phyloP scores from a whole-genome alignment of 2,329 filamentous ascomycete species.

The Colletotrichum spinosum region DNA sequence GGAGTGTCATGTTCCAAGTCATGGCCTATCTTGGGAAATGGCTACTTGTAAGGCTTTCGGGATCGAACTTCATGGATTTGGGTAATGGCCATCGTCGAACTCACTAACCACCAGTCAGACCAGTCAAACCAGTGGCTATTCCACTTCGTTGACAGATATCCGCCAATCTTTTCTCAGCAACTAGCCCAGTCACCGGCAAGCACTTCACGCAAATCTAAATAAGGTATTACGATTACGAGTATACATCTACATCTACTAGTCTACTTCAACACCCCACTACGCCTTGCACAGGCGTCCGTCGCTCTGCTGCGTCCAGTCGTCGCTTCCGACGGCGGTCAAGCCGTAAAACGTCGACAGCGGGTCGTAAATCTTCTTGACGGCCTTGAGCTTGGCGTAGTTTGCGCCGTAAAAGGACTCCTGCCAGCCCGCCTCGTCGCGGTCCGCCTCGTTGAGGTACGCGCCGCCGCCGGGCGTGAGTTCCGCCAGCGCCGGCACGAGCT shows the following conservation, averaged over 20 bases:
- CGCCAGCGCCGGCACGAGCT: conserved; percentile 21
- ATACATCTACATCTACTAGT: background rate
- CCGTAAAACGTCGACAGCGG: conserved; percentile 60
- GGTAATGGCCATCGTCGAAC: no score
- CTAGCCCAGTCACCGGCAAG: background rate
- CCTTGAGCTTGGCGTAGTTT: conserved; percentile 55
- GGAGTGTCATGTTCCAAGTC: no score
- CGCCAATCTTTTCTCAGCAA: no score
- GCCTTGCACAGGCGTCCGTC: conserved; percentile 38
- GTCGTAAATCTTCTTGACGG: conserved; percentile 63
- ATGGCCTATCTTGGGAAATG: no score
- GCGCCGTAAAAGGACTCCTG: conserved; percentile 58
- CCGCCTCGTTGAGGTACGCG: conserved; percentile 63
- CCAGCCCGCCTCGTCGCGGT: conserved; percentile 59
- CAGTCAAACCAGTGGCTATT: background rate
- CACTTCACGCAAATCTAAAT: background rate
- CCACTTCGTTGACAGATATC: no score
- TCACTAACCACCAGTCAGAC: background rate
- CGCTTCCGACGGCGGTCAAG: conserved; percentile 61
- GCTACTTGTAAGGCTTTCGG: no score
- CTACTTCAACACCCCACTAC: background rate
- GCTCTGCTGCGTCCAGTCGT: conserved; percentile 55
- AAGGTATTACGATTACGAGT: conserved; percentile 1
- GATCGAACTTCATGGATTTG: no score
- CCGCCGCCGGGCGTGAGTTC: conserved; percentile 52